Conservation (phyloP, 2,329 filamentous ascomycete species). For the Daldinia sp. region DNA sequence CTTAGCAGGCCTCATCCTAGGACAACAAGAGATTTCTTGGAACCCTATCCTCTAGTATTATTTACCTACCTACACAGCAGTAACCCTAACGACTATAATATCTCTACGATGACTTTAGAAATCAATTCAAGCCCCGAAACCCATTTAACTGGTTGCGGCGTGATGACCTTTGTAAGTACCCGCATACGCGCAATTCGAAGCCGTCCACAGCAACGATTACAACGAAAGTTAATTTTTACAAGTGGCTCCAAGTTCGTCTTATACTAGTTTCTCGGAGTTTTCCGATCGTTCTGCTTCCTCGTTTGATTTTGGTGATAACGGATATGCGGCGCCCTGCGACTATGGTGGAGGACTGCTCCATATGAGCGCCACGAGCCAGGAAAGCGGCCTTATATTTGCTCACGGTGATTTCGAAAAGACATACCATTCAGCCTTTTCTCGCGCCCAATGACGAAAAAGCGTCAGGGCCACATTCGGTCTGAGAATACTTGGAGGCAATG, state of each 20-base stretch:
- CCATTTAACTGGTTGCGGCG: constrained; percentile 26
- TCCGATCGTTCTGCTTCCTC: constrained; percentile 20
- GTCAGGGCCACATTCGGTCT: constrained; percentile 26
- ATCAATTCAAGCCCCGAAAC: background rate
- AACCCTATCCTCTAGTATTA: background rate
- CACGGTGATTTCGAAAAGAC: constrained; percentile 23
- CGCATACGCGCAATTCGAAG: too few relatives aligned
- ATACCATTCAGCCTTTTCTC: constrained; percentile 23
- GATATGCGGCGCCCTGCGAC: constrained; percentile 28
- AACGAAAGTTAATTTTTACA: background rate
- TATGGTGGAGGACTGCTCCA: constrained; percentile 28
- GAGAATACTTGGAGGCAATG: constrained; percentile 8
- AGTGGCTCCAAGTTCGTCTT: constrained; percentile 15
- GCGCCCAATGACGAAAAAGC: constrained; percentile 16
- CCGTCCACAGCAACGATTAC: too few relatives aligned
- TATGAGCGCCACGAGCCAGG: constrained; percentile 21
- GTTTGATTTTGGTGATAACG: constrained; percentile 32
- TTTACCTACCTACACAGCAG: background rate
- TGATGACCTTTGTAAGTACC: constrained; percentile 17
- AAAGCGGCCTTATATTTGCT: constrained; percentile 26
- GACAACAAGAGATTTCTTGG: background rate
- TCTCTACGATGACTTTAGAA: background rate
- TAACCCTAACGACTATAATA: background rate
- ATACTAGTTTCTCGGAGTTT: constrained; percentile 29
- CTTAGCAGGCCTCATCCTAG: too few relatives aligned